Base-by-base conservation (phyloP, 2,329 filamentous ascomycete species). In the Fusarium sp. region DNA sequence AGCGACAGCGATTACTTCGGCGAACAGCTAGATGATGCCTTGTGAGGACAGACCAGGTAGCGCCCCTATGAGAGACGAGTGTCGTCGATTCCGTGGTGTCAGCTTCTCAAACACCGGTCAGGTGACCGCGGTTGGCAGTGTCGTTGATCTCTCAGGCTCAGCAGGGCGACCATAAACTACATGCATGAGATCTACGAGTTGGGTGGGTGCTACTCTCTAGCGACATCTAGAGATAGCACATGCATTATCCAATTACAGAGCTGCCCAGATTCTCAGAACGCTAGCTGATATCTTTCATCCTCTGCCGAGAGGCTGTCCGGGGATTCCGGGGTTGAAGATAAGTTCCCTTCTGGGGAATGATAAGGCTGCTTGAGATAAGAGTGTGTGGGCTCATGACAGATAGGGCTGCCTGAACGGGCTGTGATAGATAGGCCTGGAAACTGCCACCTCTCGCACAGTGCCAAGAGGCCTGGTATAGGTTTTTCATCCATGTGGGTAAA, bases 321-420 rank as follows among this genome's bases (percentile, higher is more conserved):
- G 72, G 71, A 69, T 73, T 69, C 68, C 36, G 62, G 71, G 71
- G 71, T 74, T 63, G 18, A 71, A 71, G 71, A 74, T 71, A 74
- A 69, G 56, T 71, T 73, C 52, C 60, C 52, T 56, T 63, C 36
- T 22, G 47, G 68, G 64, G 71, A 58, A 60, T 59, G 69, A 65
- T 54, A 69, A 45, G 27, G 18, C 35, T 22, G 25, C 65, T 70
- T 42, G 62, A 47, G 72, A 74, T 74, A 74, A 74, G 71, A 66
- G 52, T 38, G 61, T 74, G 20, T 66, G 40, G 52, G 31, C 20
- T 58, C 50, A 42, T 25, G 31, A 42, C 50, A 50, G 22, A 66
- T 72, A 36, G 61, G 64, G 56, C 38, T 20, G 65, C 35, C 63
- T 33, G 58, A 36, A 50, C 27, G 65, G 45, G 38, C 22, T 63